Evolutionary conservation across 495 filamentous ascomycete genomes (phyloP).

Genomic region (Glarea lozoyensis): DNA sequence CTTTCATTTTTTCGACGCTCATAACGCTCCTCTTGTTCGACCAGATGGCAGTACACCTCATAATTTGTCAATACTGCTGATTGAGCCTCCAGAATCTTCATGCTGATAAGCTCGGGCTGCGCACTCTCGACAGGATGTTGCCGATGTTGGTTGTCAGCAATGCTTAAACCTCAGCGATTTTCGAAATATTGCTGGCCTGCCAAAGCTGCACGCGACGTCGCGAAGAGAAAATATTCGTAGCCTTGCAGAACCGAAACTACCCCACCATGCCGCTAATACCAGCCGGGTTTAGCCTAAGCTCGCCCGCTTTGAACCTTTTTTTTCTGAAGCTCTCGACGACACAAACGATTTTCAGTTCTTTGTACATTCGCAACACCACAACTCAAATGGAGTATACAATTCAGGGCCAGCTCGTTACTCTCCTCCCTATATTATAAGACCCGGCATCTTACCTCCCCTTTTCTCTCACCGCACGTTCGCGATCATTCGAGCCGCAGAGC

Average conservation of each 20-base stretch:
- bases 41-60: constrained; percentile 53
- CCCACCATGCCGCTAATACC: constrained; percentile 1
- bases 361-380: neutral
- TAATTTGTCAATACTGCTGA: constrained; percentile 54
- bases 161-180: too few relatives aligned
- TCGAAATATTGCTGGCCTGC: too few relatives aligned
- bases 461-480: neutral
- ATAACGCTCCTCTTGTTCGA: constrained; percentile 17
- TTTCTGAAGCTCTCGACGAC: constrained; percentile 2
- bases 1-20: constrained; percentile 3
- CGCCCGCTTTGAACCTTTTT: neutral
- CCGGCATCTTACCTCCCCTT: constrained; percentile 1
- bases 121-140: too few relatives aligned
- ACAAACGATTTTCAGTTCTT: neutral
- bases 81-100: constrained; percentile 55
- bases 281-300: neutral
- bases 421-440: constrained; percentile 10
- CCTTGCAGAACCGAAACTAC: neutral
- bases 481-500: neutral
- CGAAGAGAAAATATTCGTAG: too few relatives aligned
- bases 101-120: too few relatives aligned
- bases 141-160: too few relatives aligned
- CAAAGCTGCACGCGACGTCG: too few relatives aligned
- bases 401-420: neutral
- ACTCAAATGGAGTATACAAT: neutral